Conservation (phyloP, 1,139 yeast species). For the Saccharomyces hybrid region DNA sequence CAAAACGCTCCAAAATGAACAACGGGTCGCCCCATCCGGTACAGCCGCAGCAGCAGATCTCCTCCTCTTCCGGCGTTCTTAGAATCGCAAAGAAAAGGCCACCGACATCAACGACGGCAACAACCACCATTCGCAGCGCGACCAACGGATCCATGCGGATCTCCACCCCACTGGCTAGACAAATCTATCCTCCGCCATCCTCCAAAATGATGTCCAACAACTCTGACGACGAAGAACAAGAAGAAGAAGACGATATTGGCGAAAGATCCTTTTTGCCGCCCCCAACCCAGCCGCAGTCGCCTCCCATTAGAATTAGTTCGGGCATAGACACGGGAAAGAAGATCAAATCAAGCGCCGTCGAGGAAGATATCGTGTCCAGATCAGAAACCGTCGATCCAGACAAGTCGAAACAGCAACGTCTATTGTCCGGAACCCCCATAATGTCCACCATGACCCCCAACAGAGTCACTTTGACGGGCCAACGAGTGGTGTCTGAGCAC, state of each 20-base stretch:
- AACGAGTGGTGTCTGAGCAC: slow-evolving; percentile 27
- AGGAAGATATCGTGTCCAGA: slow-evolving; percentile 30
- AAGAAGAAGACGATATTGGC: slow-evolving; percentile 15
- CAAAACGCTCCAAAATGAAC: slow-evolving; percentile 21
- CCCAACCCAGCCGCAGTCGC: slow-evolving; percentile 32
- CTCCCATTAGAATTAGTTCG: slow-evolving; percentile 33
- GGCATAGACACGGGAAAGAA: slow-evolving; percentile 26
- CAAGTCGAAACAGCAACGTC: slow-evolving; percentile 29
- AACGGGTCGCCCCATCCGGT: slow-evolving; percentile 8
- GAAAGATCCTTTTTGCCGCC: slow-evolving; percentile 32
- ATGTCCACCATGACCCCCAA: slow-evolving; percentile 28
- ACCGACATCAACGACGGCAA: slow-evolving; percentile 8
- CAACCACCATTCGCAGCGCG: slow-evolving; percentile 10
- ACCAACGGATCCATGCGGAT: slow-evolving; percentile 24
- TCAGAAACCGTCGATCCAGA: slow-evolving; percentile 33
- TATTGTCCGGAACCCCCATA: slow-evolving; percentile 27
- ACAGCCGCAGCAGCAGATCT: slow-evolving; percentile 10
- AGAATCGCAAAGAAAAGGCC: slow-evolving; percentile 26
- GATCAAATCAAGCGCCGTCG: slow-evolving; percentile 15
- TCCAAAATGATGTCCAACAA: slow-evolving; percentile 17
- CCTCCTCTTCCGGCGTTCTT: slow-evolving; percentile 12
- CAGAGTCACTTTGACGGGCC: slow-evolving; percentile 28
- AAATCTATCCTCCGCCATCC: slow-evolving; percentile 30
- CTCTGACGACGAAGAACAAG: slow-evolving; percentile 24
- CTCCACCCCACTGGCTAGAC: slow-evolving; percentile 34